A percentile compares a stretch with the other conserved stretches of the same genome.
phyloP scores from a whole-genome alignment of 2,329 filamentous ascomycete genomes.

The Fonsecaea pedrosoi region DNA sequence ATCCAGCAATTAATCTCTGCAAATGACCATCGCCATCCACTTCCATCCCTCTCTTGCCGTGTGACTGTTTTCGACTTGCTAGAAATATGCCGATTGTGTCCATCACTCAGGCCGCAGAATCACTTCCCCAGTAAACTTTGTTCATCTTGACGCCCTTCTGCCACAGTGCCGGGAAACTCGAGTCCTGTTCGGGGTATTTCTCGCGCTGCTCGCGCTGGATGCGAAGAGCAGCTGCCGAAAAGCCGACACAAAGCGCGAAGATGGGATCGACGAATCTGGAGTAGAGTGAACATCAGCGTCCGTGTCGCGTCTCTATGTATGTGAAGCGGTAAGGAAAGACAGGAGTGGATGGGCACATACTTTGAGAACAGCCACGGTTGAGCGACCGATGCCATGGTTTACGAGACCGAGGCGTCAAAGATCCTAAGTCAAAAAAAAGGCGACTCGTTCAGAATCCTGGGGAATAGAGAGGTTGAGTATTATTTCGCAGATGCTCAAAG shows the following conservation, averaged over 20 bases:
- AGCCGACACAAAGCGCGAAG: constrained; percentile 61
- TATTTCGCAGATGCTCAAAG: background rate
- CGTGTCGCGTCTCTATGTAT: background rate
- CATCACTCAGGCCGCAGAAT: background rate
- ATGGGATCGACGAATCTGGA: constrained; percentile 59
- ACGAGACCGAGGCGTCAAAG: background rate
- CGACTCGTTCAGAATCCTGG: background rate
- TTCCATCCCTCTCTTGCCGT: background rate
- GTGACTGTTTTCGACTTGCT: background rate
- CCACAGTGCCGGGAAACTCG: constrained; percentile 40
- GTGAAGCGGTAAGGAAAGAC: background rate
- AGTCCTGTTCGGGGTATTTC: constrained; percentile 49
- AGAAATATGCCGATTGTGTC: background rate
- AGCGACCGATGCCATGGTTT: constrained; percentile 35
- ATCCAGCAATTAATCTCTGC: background rate
- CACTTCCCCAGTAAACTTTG: constrained; percentile 33
- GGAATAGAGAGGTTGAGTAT: background rate
- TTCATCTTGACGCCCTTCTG: constrained; percentile 34
- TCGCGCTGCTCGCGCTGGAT: constrained; percentile 62
- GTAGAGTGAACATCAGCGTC: constrained; percentile 5
- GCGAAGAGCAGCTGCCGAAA: constrained; percentile 59
- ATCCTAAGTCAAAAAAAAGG: background rate
- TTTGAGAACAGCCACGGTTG: constrained; percentile 52
- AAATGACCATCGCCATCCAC: background rate
- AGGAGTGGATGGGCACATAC: constrained; percentile 39